phyloP scores from a whole-genome alignment of 1,284 basidiomycete species.

The Hemileia vastatrix region DNA sequence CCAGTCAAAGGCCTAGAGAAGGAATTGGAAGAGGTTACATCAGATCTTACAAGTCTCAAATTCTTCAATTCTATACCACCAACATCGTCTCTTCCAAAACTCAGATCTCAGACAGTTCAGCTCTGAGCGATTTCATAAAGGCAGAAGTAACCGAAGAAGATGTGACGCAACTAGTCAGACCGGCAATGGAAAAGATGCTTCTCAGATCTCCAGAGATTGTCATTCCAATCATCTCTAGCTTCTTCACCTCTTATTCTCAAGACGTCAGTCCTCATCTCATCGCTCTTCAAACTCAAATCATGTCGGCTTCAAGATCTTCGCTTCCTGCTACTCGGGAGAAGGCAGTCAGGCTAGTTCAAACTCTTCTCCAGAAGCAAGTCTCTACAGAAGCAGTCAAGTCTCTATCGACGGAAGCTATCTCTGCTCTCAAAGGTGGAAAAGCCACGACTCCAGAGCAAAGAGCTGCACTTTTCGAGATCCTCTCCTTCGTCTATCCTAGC shows the following conservation, averaged over 20 bases:
- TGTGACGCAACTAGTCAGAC: slow-evolving; percentile 53
- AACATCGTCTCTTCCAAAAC: slow-evolving; percentile 28
- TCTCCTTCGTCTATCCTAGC: slow-evolving; percentile 39
- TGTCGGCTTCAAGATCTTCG: slow-evolving; percentile 66
- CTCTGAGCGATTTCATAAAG: slow-evolving; percentile 52
- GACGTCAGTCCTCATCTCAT: slow-evolving; percentile 53
- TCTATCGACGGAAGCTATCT: slow-evolving; percentile 54
- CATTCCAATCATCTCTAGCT: slow-evolving; percentile 44
- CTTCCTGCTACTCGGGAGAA: slow-evolving; percentile 57
- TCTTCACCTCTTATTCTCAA: slow-evolving; percentile 49
- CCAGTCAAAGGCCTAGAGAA: slow-evolving; percentile 23
- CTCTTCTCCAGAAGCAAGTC: slow-evolving; percentile 42
- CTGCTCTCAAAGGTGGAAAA: slow-evolving; percentile 65
- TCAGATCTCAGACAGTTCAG: slow-evolving; percentile 26
- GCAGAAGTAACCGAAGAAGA: slow-evolving; percentile 52
- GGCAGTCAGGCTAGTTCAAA: slow-evolving; percentile 56
- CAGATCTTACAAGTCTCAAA: slow-evolving; percentile 20
- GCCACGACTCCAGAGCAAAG: slow-evolving; percentile 76
- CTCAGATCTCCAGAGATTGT: slow-evolving; percentile 63
- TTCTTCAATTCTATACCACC: slow-evolving; percentile 28
- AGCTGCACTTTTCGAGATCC: slow-evolving; percentile 64
- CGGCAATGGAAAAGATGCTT: slow-evolving; percentile 61
- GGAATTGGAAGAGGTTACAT: slow-evolving; percentile 22
- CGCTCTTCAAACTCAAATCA: slow-evolving; percentile 55
- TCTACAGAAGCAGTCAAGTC: slow-evolving; percentile 38